Percentiles rank a stretch among this genome's conserved stretches.
These are phyloP conservation scores for Fraxinus nigra DNA, from an alignment of 305 asterid species.

Conservation along the genomic window DNA sequence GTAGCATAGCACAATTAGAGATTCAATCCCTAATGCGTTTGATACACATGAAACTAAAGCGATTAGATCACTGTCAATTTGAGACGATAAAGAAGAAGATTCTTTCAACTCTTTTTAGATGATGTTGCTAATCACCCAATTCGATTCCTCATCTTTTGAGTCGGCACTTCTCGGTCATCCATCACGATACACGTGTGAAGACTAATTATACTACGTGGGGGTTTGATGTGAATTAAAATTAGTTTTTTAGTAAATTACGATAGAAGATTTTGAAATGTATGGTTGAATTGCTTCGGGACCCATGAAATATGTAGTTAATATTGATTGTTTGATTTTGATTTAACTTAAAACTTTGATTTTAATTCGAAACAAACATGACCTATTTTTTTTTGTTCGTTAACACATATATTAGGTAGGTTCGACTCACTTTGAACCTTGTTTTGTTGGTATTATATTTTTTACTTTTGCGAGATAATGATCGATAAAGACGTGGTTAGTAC, in stretches of 20 bases:
- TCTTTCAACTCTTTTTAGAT: background rate
- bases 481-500: too few relatives aligned
- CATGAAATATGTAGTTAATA: too few relatives aligned
- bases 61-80: background rate
- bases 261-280: too few relatives aligned
- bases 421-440: background rate
- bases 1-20: background rate
- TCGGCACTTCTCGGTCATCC: background rate
- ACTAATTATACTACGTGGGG: too few relatives aligned
- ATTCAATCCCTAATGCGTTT: background rate
- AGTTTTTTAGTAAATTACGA: too few relatives aligned
- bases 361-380: too few relatives aligned
- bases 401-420: background rate
- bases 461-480: background rate
- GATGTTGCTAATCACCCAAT: background rate
- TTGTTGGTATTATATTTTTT: background rate
- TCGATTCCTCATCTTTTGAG: background rate
- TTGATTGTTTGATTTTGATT: too few relatives aligned
- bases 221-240: too few relatives aligned
- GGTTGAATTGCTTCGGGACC: too few relatives aligned
- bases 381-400: too few relatives aligned
- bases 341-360: too few relatives aligned
- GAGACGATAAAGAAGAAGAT: background rate
- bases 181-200: background rate
- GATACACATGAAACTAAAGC: background rate